Conservation (phyloP, 1,284 basidiomycete genomes). For the Ganoderma multipileum region DNA sequence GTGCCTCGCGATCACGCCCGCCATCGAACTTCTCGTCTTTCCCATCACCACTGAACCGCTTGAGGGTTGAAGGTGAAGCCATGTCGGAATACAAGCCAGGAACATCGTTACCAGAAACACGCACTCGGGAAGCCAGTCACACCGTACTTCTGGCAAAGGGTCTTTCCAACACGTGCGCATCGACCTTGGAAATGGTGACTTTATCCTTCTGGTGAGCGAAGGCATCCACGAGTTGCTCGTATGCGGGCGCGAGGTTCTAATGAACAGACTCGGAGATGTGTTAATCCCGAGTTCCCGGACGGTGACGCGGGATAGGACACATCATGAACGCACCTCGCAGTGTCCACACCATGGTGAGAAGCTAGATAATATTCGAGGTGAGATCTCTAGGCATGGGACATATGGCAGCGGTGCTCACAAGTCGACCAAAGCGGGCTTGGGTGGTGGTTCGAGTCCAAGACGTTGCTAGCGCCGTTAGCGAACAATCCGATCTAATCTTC, state of each 20-base stretch:
- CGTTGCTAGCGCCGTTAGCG: too few relatives aligned
- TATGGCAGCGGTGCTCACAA: constrained; percentile 64
- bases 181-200: constrained; percentile 91
- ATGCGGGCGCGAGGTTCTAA: constrained; percentile 86
- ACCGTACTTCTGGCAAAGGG: constrained; percentile 75
- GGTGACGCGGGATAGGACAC: not conserved
- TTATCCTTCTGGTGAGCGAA: constrained; percentile 81
- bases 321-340: constrained; percentile 66
- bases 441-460: too few relatives aligned
- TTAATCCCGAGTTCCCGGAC: constrained; percentile 12
- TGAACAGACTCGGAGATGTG: not conserved
- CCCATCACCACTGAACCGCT: constrained; percentile 82
- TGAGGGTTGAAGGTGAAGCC: constrained; percentile 65
- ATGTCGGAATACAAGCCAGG: too few relatives aligned
- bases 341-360: constrained; percentile 90
- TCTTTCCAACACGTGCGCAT: constrained; percentile 87
- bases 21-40: constrained; percentile 79
- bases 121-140: constrained; percentile 90
- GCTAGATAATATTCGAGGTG: constrained; percentile 44
- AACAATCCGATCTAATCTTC: too few relatives aligned
- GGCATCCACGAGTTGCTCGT: constrained; percentile 91
- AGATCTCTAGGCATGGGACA: not conserved
- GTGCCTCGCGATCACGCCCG: constrained; percentile 82
- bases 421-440: constrained; percentile 85
- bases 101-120: too few relatives aligned